Base-by-base conservation (phyloP, 192 early-diverging fungal genomes). In the Oehlia diaphana region DNA sequence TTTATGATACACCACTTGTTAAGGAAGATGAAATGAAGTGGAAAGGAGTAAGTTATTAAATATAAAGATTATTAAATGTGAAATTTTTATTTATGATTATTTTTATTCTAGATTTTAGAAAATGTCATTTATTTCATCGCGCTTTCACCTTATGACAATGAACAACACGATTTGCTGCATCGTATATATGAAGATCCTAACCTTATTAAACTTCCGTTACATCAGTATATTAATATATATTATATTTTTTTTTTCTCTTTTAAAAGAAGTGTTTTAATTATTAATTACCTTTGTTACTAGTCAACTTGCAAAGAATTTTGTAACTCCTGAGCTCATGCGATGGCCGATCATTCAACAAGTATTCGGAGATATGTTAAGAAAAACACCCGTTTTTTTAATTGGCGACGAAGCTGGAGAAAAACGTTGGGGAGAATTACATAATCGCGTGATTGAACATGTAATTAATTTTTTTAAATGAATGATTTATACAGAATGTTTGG, bases 401-500 rank as follows among this genome's bases (percentile, higher is more conserved):
- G 83, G 83, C 65, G 92, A 91, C 9, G 94, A 96, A 70, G 92
- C 91, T 37, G 95, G 95, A 37, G 84, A 90, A 80, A 91, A 92
- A 85, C 90, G 94, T 79, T 93, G 92, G 90, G 86, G 90, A 77
- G 92, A 91, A 63, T 87, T 99, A 76, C 96, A 97, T 81, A 92
- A 96, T 77, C 92, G 98, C 35, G 96, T 97, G 2, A 95, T 97
- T 79, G 98, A 99, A 83, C 98, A 99, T 80, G 93, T 93, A 88
- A 39, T 90, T 82, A 35, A 61, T 12, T 74, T 23, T 69, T 14
- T 35, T 33, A 49, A 44, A 2, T 14, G 49, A 47, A 28, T 61
- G 37, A 13, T 31, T 62, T 68, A 1, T 66, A 73, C 72, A 19
- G 16, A 82, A 47, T 47, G 44, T 12, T 47, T 63, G 9, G 3